Base-by-base conservation (phyloP, 352 stramenopile genomes). In the Phytophthora citrophthora region DNA sequence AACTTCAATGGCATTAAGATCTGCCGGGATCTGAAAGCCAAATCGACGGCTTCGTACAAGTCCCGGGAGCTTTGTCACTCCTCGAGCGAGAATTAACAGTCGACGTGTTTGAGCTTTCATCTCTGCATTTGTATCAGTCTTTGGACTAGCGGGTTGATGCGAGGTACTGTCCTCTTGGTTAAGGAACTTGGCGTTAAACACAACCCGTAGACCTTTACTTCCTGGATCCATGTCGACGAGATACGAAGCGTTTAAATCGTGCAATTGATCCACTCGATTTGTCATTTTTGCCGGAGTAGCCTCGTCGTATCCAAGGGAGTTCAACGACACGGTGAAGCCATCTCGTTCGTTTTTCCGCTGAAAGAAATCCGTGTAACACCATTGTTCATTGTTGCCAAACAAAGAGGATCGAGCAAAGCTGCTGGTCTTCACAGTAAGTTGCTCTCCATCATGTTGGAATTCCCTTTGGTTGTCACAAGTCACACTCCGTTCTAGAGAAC, bases 21-120 rank as follows among this genome's bases (percentile, higher is more conserved):
- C 67, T 0, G 76, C 68, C 0, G 88, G 70, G 12, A 73, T 55
- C 45, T 89, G 82, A 1, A 77, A 60, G 5, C 77, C 77, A 23
- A 91, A 68, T 0, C 82, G 70, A 4, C 76, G 75, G 9, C 77
- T 64, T 1, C 70, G 76, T 9, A 91, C 70, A 18, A 85, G 49
- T 8, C 66, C 61, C 0, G 76, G 67, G 4, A 89, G 44, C 2
- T 65, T 66, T 0, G 54, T 57, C 24, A 76, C 61, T n/a, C 49
- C 54, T 2, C 41, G 61, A 0, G 61, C 61, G 2, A 68, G 6
- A 23, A 38, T 12, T 12, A 68, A 23, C 7, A 68, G 46, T 0
- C 53, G 45, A 39, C 56, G 56, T 1, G 26, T 39, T 20, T 58
- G 56, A 13, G 32, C 54, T 13, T 54, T 51, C 7, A 46, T 12